Evolutionary conservation across 2,329 filamentous ascomycete species (phyloP).

Genomic region (Ilyonectria mors-panacis): DNA sequence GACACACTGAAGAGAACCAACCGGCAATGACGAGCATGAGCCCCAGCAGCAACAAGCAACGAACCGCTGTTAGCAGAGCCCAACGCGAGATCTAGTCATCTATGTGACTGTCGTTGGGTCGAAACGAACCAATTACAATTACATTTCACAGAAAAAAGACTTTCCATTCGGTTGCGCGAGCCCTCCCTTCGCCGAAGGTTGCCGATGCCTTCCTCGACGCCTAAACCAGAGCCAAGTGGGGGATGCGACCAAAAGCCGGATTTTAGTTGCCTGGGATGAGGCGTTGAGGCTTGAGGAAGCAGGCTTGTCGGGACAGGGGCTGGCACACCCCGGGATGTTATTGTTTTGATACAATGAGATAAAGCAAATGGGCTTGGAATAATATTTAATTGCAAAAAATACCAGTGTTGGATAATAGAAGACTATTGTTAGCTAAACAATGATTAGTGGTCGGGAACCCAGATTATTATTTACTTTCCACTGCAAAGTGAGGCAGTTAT

Average conservation of each 20-base stretch:
- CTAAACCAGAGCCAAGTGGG: constrained; percentile 46
- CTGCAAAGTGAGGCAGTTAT: too few species aligned
- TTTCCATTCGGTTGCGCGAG: background rate
- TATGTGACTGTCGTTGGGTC: background rate
- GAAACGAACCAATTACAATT: background rate
- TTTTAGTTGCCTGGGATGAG: constrained; percentile 30
- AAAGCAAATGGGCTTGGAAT: background rate
- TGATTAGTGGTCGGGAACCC: too few species aligned
- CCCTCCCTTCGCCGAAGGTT: constrained; percentile 1
- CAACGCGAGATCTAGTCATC: constrained; percentile 2
- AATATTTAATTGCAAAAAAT: background rate
- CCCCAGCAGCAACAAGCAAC: background rate
- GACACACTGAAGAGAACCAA: constrained; percentile 9
- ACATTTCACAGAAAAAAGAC: constrained; percentile 4
- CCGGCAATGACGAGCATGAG: constrained; percentile 15
- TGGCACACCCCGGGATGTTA: constrained; percentile 19
- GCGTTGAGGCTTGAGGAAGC: constrained; percentile 19
- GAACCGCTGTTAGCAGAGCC: constrained; percentile 16
- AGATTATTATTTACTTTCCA: background rate
- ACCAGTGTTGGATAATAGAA: background rate
- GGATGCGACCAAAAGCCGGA: constrained; percentile 44
- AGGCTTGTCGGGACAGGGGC: constrained; percentile 25
- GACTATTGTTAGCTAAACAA: background rate
- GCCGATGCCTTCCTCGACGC: constrained; percentile 34
- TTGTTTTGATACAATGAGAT: constrained; percentile 22